Base-by-base conservation (phyloP, 208 protist species). In the Kentomonas sorsogonicus region DNA sequence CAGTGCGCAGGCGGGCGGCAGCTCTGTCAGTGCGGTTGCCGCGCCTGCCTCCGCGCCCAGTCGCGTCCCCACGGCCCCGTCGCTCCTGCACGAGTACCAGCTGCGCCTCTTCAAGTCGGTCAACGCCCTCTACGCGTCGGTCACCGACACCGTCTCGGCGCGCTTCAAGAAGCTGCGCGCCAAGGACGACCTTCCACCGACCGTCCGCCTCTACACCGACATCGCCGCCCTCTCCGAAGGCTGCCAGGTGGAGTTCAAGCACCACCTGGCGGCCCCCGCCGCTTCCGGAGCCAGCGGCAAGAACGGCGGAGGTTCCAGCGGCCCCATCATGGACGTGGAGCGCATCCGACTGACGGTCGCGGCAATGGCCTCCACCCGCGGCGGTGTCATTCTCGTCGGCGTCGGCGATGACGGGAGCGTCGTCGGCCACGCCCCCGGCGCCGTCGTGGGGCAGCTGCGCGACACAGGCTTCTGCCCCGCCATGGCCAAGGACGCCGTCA, bases 241-340 rank as follows among this genome's bases (percentile, higher is more conserved):
- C 16, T 55, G 70, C 33, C 79, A 63, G 44, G 79, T 91, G 2
- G 87, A 94, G 79, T 91, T 94, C 66, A 94, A 94, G 63, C 57
- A 72, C 2, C 55, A 53, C 2, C 60, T 83, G 20, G 44, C 53
- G 9, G 38, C 31, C 1, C 0, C 20, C 5, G 16, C 6, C 10
- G 23, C 15, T 5, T 10, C 16, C 43, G 23, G 46, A 53, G 1
- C 27, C 33, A 3, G 56, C 30, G 22, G 44, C 52, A 13, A 43
- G 20, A 4, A 25, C 9, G 9, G 33, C 1, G 1, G 46, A 5
- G 13, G 13, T 5, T 41, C 31, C n/a, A 56, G 40, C 20, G 58
- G 30, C 15, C 44, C 59, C n/a, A 74, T 53, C 22, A 83, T 84
- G 66, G 78, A 88, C 50, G 46, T 71, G 23, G 81, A 92, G 53